Percentiles rank a stretch among this genome's conserved stretches.
These are phyloP conservation scores for Triticum turgidum DNA, from an alignment of 176 grass and related monocot genomes.

Conservation along the genomic window DNA sequence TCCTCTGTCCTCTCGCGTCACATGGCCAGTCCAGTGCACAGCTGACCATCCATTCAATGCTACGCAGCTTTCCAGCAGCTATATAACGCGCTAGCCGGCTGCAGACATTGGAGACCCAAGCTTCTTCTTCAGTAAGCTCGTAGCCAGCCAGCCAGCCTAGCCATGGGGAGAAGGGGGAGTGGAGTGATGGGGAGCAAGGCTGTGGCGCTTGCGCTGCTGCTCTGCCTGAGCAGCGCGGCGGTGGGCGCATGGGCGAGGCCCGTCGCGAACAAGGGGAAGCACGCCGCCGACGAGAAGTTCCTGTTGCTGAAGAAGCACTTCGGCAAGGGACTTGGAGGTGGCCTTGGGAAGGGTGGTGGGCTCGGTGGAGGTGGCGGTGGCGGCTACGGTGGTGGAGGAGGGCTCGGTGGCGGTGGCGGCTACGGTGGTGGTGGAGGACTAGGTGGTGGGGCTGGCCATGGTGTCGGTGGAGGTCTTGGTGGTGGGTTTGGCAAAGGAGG, in stretches of 20 bases:
- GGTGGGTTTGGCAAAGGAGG: background rate
- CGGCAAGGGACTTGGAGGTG: conserved; percentile 35
- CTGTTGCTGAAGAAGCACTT: conserved; percentile 58
- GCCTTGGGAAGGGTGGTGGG: background rate
- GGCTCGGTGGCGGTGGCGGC: background rate
- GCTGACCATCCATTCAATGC: conserved; percentile 33
- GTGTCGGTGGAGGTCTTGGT: conserved; percentile 5
- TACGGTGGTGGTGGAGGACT: conserved; percentile 9
- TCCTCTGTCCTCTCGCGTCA: background rate
- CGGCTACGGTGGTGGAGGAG: conserved; percentile 24
- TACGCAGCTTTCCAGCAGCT: conserved; percentile 13
- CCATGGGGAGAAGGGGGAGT: background rate
- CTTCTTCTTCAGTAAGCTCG: background rate
- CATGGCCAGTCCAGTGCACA: conserved; percentile 40
- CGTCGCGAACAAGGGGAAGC: background rate
- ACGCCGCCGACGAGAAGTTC: conserved; percentile 41
- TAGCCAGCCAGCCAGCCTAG: background rate
- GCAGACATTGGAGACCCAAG: background rate
- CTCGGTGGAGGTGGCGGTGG: background rate
- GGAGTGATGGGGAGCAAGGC: conserved; percentile 27
- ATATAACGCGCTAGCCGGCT: conserved; percentile 21
- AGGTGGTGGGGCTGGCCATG: background rate
- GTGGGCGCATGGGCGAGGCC: conserved; percentile 51
- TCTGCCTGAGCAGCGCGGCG: conserved; percentile 53
- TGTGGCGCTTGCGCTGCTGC: conserved; percentile 38